Base-by-base conservation (phyloP, 1,139 yeast genomes). In the Blastobotrys illinoisensis region DNA sequence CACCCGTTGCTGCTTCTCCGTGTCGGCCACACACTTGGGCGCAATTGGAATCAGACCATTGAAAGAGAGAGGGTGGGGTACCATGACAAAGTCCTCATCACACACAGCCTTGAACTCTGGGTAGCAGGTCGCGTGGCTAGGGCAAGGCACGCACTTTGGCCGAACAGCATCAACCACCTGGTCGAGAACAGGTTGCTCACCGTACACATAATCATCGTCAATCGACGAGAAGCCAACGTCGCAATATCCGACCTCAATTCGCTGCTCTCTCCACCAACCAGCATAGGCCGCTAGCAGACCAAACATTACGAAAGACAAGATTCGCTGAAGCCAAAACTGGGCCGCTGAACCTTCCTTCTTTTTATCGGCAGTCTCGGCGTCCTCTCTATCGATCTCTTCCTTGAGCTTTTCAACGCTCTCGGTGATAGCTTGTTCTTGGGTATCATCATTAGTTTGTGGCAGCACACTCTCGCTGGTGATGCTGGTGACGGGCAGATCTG, bases 111-210 rank as follows among this genome's bases (percentile, higher is more conserved):
- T 74, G 62, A 85, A 74, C 50, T 77, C 70, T 26, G 83, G 80
- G 58, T 77, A 80, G 68, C 98, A 93, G 51, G 81, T 74, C 1
- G 95, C 95, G 70, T 91, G 87, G 9, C 77, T 78, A 0, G 98
- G 98, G 66, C 98, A 91, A 43, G 80, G 80, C 6, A 79, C 72
- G 70, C 98, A 93, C 1, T 64, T 57, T 3, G 97, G 96, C 53
- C 79, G 79, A 54, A 72, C 59, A n/a, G 52, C 56, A 50, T 69
- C 54, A 45, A 69, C 47, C 6, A 50, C 54, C 48, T 55, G 48
- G 13, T 61, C 63, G 13, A 54, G 49, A 3, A 54, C 50, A 19
- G 54, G 52, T 19, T 49, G 58, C n/a, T 56, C 56, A 6, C 52
- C 44, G 44, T 50, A 51, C 6, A 13, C 23, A 20, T 40, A 24